Base-by-base conservation (phyloP, 345 rosid genomes). In the Chamaenerion angustifolium region DNA sequence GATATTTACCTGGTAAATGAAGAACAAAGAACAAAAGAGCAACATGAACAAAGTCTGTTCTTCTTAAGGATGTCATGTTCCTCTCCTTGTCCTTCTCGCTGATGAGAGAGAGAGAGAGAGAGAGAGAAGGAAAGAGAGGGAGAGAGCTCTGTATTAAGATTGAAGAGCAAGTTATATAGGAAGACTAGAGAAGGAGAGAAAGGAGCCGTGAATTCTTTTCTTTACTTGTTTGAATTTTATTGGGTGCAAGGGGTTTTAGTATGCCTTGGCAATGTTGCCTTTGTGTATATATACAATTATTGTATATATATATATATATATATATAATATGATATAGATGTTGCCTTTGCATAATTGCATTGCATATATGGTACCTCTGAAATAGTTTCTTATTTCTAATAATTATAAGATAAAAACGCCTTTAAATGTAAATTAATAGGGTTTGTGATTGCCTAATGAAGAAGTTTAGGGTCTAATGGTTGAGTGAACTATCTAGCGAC, bases 171-270 rank as follows among this genome's bases (percentile, higher is more conserved):
- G 13, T 23, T 46, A 47, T 60, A 53, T 60, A 60, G 57, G 17
- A 31, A 51, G 21, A 40, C 23, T 1, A 21, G 1, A 40, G 11
- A 46, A 42, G 41, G 49, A 58, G 46, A 27, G 63, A 44, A 11
- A 44, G 57, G 31, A 7, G 40, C 27, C 11, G 31, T 43, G 17
- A 60, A 60, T 60, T 60, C 64, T 60, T 60, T 60, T 54, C 58
- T 60, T 60, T 60, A 11, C 64, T 60, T 60, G 64, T 53, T 18
- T 13, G 58, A 54, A 42, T 60, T 8, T 54, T 48, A 46, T 47
- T 53, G 53, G 49, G 23, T 16, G 43, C 37, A 13, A 37, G 11
- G 25, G 17, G 49, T 11, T 27, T 49, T 48, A 42, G 56, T 55
- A 16, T 58, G 62, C 56, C 62, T 58, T 58, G 49, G 31, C 1